Evolutionary conservation across 192 early-diverging fungal species (phyloP).

Genomic region (Coemansia sp.): DNA sequence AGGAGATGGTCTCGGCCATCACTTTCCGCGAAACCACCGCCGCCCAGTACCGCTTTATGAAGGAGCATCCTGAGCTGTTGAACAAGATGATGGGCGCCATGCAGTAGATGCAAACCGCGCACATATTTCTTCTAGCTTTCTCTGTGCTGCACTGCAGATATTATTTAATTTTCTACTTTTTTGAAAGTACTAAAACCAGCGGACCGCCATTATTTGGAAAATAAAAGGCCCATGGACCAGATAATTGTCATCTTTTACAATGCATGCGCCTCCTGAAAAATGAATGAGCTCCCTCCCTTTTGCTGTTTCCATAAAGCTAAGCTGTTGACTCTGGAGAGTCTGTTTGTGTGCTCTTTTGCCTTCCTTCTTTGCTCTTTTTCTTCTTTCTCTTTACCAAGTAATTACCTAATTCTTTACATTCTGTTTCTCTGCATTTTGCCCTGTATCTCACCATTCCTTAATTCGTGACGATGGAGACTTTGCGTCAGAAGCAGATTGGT

Average conservation of each 20-base stretch:
- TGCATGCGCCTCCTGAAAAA: too few relatives aligned
- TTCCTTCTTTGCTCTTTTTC: background rate
- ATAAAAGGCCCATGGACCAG: too few relatives aligned
- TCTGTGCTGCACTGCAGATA: too few relatives aligned
- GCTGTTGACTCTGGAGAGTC: background rate
- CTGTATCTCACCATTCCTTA: background rate
- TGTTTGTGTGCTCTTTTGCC: background rate
- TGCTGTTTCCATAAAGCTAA: background rate
- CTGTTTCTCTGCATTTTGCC: conserved; percentile 5
- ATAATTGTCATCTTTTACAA: too few relatives aligned
- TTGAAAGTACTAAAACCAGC: too few relatives aligned
- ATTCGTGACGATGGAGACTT: conserved; percentile 26
- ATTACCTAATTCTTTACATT: background rate
- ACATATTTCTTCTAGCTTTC: too few relatives aligned
- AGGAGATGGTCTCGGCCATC: conserved; percentile 85
- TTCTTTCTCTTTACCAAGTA: background rate
- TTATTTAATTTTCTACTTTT: too few relatives aligned
- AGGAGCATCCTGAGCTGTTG: conserved; percentile 58
- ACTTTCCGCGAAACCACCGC: conserved; percentile 67
- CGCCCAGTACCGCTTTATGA: conserved; percentile 60
- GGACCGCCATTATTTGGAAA: too few relatives aligned
- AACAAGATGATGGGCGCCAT: conserved; percentile 56
- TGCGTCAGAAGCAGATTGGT: conserved; percentile 70
- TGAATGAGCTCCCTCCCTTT: background rate
- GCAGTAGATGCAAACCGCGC: conserved; percentile 1